Evolutionary conservation across 2,329 filamentous ascomycete species (phyloP), one percentile per base, ranked within the genome.

Genomic region (Calonectria montana): DNA sequence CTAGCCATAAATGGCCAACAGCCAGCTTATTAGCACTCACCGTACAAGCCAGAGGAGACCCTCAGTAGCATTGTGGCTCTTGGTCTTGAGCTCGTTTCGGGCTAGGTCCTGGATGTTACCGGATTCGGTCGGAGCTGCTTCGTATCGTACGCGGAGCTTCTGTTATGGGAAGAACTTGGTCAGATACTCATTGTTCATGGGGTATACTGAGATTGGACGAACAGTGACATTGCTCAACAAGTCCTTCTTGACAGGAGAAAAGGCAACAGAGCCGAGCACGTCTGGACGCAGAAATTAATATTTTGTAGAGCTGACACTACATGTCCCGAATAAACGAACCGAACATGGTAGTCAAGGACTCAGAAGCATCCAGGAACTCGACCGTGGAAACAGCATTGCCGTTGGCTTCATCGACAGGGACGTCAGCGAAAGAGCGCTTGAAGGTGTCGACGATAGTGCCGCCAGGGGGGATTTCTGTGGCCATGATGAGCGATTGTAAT

Each of bases 191-290:
- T n/a, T 67, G 29, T 66, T 18, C 16, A 21, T 2, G 7, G 13
- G 37, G 4, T 16, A 21, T 21, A 25, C 16, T 27, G n/a, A 57
- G 8, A 29, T 35, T n/a, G 6, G 27, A 77, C 82, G 75, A 83
- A 97, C 95, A 90, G 95, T 96, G 86, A 98, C 90, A 86, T 99
- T 99, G 83, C 94, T 94, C 61, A 91, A 84, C 87, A 99, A 94
- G 85, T 99, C 97, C 77, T 86, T 93, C 90, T 98, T 98, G 82
- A 98, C 96, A 29, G 94, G 94, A 67, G 89, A 91, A 86, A 99
- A 98, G 75, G 96, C 95, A 39, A 93, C 90, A 53, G 90, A 89
- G 73, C 91, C 91, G 65, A 93, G 87, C 69, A 89, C 84, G 82
- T 93, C 91, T 93, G 35, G 5, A 25, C 16, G 59, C 72, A 3